These are phyloP conservation scores for Przewalskia tangutica DNA, from an alignment of 257 asterid genomes.

Conservation along the genomic window DNA sequence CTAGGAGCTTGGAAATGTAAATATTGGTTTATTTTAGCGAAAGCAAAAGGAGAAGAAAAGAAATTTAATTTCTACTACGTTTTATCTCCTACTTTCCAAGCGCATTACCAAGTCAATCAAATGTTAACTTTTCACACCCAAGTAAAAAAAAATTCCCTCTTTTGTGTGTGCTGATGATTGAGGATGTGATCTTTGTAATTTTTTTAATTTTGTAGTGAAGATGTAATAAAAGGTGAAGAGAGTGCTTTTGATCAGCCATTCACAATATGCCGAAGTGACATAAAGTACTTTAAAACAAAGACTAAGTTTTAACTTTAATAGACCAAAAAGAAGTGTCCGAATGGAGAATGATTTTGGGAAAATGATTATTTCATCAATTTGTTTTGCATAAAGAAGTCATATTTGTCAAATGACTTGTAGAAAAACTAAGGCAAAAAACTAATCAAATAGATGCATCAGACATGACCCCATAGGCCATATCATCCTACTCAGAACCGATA, in stretches of 20 bases:
- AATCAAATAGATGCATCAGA: not conserved
- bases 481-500: not conserved
- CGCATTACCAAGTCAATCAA: not conserved
- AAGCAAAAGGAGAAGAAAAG: not conserved
- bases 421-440: not conserved
- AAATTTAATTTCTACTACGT: not conserved
- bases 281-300: no score
- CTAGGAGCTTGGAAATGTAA: not conserved
- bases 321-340: not conserved
- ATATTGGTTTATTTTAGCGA: not conserved
- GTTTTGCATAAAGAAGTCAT: not conserved
- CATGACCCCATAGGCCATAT: not conserved
- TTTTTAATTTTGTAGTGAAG: no score
- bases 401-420: not conserved
- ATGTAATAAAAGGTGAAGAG: not conserved
- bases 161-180: not conserved
- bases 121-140: no score
- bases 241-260: slow-evolving; percentile 1
- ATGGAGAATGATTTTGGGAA: not conserved
- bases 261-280: not conserved
- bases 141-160: no score
- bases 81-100: not conserved
- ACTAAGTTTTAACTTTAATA: not conserved
- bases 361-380: not conserved
- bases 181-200: not conserved